phyloP scores from a whole-genome alignment of 179 eudicot genomes.

The Silene coronaria region DNA sequence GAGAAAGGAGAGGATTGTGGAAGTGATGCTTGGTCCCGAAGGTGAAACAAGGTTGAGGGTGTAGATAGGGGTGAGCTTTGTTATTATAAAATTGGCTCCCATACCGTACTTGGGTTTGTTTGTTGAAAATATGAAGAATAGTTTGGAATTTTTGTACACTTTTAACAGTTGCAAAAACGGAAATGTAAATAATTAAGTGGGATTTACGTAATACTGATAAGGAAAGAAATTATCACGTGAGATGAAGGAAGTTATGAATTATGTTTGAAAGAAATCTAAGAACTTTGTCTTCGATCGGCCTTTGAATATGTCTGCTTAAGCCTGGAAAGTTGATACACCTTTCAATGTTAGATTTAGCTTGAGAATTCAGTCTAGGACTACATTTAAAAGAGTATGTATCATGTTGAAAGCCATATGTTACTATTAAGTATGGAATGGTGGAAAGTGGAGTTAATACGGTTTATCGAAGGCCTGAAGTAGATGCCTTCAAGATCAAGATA shows the following conservation, averaged over 20 bases:
- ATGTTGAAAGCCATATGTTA: background rate
- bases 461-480: too few relatives aligned
- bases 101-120: background rate
- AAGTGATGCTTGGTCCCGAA: background rate
- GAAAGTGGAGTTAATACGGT: background rate
- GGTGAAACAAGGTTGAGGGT: background rate
- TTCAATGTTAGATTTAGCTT: background rate
- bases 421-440: background rate
- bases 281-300: too few relatives aligned
- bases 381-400: background rate
- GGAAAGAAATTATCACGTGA: background rate
- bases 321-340: background rate
- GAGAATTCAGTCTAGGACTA: background rate
- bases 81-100: background rate
- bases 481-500: background rate
- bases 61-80: background rate
- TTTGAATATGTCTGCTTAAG: background rate
- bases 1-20: too few relatives aligned
- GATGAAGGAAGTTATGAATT: background rate
- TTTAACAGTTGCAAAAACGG: background rate
- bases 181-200: slow-evolving; percentile 3
- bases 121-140: background rate
- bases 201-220: background rate
- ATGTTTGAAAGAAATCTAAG: background rate
- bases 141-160: background rate